Evolutionary conservation across 2,329 filamentous ascomycete genomes (phyloP).

Genomic region (Ophiostoma perfectum): DNA sequence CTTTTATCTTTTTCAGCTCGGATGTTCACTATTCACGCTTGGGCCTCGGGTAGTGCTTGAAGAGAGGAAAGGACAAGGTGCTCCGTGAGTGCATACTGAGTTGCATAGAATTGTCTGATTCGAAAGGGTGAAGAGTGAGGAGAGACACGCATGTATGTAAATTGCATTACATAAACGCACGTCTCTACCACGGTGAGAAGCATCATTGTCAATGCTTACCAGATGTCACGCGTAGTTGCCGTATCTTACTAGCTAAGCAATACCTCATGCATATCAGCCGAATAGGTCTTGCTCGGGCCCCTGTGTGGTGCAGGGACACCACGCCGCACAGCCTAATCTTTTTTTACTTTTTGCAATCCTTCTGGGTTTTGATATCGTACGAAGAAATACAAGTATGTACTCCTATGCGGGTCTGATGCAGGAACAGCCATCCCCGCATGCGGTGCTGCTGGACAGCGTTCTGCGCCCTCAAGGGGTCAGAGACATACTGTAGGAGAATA

Average conservation of each 20-base stretch:
- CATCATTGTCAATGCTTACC: background rate
- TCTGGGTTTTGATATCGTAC: background rate
- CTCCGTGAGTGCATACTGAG: too few species aligned
- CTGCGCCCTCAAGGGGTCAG: too few species aligned
- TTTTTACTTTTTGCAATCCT: background rate
- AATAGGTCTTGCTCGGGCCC: background rate
- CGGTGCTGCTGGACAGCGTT: background rate
- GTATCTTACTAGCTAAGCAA: background rate
- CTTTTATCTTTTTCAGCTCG: too few species aligned
- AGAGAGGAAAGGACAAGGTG: too few species aligned
- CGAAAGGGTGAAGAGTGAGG: too few species aligned
- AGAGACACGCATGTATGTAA: too few species aligned
- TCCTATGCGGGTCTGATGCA: slow-evolving; percentile 6
- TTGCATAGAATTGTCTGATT: too few species aligned
- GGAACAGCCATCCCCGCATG: slow-evolving; percentile 4
- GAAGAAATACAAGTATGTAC: background rate
- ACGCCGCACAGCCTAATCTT: background rate
- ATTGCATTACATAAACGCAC: background rate
- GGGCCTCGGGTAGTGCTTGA: too few species aligned
- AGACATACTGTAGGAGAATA: background rate
- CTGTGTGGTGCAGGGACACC: background rate
- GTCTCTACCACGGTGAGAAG: background rate
- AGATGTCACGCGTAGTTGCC: background rate
- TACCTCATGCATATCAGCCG: background rate
- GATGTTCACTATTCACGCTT: too few species aligned